A percentile compares a stretch with the other conserved stretches of the same genome.
phyloP scores from a whole-genome alignment of 2,329 filamentous ascomycete species.

The Incumbomyces delicatus region DNA sequence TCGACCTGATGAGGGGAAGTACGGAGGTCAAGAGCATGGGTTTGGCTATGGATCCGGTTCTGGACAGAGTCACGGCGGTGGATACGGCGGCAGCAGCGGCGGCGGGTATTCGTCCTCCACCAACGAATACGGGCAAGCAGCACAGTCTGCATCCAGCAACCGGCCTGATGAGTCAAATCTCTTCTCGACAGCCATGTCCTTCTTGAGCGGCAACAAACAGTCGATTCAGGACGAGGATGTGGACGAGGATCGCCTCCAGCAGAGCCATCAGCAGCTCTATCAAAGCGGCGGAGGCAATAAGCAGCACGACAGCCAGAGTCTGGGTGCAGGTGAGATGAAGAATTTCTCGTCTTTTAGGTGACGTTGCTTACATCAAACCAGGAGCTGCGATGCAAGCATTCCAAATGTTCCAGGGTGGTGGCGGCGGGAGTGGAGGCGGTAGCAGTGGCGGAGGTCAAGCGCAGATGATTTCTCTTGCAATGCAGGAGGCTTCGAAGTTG shows the following conservation, averaged over 20 bases:
- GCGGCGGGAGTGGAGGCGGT: slow-evolving; percentile 24
- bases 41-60: slow-evolving; percentile 13
- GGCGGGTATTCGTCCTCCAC: slow-evolving; percentile 41
- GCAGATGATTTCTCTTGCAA: slow-evolving; percentile 73
- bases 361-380: not conserved
- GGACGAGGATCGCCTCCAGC: slow-evolving; percentile 46
- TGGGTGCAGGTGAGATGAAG: slow-evolving; percentile 29
- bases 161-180: slow-evolving; percentile 38
- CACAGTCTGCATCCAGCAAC: slow-evolving; percentile 40
- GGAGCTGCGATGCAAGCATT: slow-evolving; percentile 48
- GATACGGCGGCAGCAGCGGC: slow-evolving; percentile 24
- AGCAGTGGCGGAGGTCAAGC: slow-evolving; percentile 54
- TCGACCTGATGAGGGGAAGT: slow-evolving; percentile 6
- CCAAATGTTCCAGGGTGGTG: slow-evolving; percentile 57
- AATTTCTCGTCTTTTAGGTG: slow-evolving; percentile 54
- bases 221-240: slow-evolving; percentile 39
- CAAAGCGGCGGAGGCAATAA: slow-evolving; percentile 40
- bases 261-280: slow-evolving; percentile 71
- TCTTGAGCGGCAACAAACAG: slow-evolving; percentile 46
- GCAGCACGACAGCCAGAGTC: slow-evolving; percentile 31
- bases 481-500: slow-evolving; percentile 77
- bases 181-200: slow-evolving; percentile 48
- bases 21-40: slow-evolving; percentile 9
- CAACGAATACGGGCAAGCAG: slow-evolving; percentile 46
- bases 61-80: slow-evolving; percentile 11